Evolutionary conservation across 441 rosid species (phyloP), one percentile per base, ranked within the genome.

Genomic region (Biscutella laevigata): DNA sequence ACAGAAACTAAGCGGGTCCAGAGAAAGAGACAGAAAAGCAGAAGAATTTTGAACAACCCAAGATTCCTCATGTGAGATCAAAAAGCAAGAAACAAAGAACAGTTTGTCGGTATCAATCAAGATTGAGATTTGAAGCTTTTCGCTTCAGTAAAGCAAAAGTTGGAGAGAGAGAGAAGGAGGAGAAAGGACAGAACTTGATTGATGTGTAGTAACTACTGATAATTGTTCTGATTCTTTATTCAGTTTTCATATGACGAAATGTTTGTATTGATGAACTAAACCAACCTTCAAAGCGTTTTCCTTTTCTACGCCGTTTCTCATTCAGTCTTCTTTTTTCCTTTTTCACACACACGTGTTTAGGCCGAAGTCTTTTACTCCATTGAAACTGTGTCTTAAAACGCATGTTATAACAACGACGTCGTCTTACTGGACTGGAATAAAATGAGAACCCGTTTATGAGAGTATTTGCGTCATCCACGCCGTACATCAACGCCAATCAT

Each of bases 271-370:
- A 52, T 24, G 19, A 35, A 14, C 53, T n/a, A n/a, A n/a, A n/a
- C 27, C 3, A 27, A 35, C 38, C 10, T 53, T 64, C 52, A 64
- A 48, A 52, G 63, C 46, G 63, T 64, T 13, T 26, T 34, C 58
- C 1, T 2, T 38, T 12, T n/a, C 6, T 1, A 33, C 53, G 53
- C 11, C 44, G 40, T 49, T 49, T 64, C 57, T 17, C 8, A 10
- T 16, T 17, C 46, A 6, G 47, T 41, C 57, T 57, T 22, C 1
- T 33, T 9, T 4, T 49, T 49, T 14, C 28, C 24, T 0, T 19
- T 50, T 64, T 64, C 47, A 50, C 48, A 42, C 64, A 35, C 64
- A 35, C 59, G 59, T 64, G 59, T 12, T 15, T 27, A 4, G n/a
- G 36, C 21, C 21, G 2, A 15, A 26, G 59, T 50, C 58, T 15